Percentiles rank a stretch among this genome's conserved stretches.
Conservation (phyloP, 1,284 basidiomycete genomes). For the Phylloboletellus chloephorus region DNA sequence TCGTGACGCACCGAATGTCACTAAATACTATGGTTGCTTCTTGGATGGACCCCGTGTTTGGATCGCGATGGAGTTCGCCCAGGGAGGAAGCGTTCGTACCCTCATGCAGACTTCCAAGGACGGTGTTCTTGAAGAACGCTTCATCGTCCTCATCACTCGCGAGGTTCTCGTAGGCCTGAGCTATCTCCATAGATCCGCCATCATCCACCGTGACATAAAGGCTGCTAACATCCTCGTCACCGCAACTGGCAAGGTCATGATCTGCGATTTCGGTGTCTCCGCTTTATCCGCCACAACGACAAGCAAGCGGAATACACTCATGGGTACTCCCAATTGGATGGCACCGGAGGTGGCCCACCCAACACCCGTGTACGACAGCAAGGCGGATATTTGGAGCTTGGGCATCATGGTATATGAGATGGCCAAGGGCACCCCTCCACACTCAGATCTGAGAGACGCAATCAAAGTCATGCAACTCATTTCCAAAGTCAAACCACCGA, state of each 20-base stretch:
- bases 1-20: constrained; percentile 85
- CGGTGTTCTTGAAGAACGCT: constrained; percentile 84
- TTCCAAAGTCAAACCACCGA: constrained; percentile 81
- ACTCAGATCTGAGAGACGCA: constrained; percentile 76
- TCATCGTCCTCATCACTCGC: constrained; percentile 82
- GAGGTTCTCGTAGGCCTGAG: constrained; percentile 84
- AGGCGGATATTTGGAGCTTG: constrained; percentile 95
- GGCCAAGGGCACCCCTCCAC: constrained; percentile 89
- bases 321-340: constrained; percentile 99
- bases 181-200: constrained; percentile 89
- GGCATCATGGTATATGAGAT: constrained; percentile 96
- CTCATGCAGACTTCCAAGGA: constrained; percentile 82
- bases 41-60: constrained; percentile 93
- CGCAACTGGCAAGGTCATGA: constrained; percentile 80
- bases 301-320: constrained; percentile 90
- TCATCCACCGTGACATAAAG: constrained; percentile 96
- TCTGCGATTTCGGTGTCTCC: constrained; percentile 96
- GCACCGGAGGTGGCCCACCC: constrained; percentile 93
- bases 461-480: constrained; percentile 91
- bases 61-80: constrained; percentile 99
- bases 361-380: constrained; percentile 85
- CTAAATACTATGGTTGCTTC: constrained; percentile 94
- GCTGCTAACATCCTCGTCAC: constrained; percentile 94
- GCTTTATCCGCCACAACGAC: constrained; percentile 83
- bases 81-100: constrained; percentile 91